These are phyloP conservation scores for Fusarium burgessii DNA, from an alignment of 2,329 filamentous ascomycete species.

Conservation along the genomic window DNA sequence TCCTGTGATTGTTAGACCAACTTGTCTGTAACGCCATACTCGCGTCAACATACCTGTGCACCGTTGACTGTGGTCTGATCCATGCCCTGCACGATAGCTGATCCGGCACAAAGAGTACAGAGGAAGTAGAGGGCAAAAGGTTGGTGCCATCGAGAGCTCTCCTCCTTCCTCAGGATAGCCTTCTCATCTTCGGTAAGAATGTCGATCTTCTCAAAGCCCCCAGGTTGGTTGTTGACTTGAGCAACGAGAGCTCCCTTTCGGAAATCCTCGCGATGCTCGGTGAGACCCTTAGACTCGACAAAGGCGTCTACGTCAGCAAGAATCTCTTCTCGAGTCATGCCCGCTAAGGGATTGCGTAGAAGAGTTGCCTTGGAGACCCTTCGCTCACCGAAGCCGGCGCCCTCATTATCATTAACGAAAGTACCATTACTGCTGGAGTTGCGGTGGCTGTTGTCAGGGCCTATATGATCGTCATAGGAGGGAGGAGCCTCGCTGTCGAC, in stretches of 20 bases:
- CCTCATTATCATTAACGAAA: conserved; percentile 29
- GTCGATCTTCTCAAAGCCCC: conserved; percentile 48
- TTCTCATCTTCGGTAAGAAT: conserved; percentile 48
- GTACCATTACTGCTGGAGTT: conserved; percentile 41
- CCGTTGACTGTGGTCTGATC: conserved; percentile 75
- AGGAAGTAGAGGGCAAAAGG: conserved; percentile 53
- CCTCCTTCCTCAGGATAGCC: conserved; percentile 45
- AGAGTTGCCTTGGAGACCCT: conserved; percentile 45
- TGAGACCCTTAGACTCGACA: conserved; percentile 50
- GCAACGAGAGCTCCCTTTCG: conserved; percentile 65
- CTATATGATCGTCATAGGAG: conserved; percentile 9
- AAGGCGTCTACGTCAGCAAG: conserved; percentile 54
- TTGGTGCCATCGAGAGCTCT: conserved; percentile 49
- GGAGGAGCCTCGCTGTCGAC: conserved; percentile 45
- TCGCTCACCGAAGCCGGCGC: conserved; percentile 5
- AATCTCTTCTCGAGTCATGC: conserved; percentile 47
- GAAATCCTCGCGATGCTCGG: conserved; percentile 58
- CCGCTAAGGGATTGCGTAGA: conserved; percentile 48
- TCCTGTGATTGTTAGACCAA: conserved; percentile 39
- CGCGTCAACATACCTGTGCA: conserved; percentile 63
- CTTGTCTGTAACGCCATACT: conserved; percentile 41
- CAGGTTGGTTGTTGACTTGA: conserved; percentile 54
- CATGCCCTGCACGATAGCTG: conserved; percentile 74
- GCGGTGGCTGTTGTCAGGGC: conserved; percentile 1
- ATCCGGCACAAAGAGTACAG: conserved; percentile 51